Evolutionary conservation across 306 rosid species (phyloP).

Genomic region (Calophaca sinica): DNA sequence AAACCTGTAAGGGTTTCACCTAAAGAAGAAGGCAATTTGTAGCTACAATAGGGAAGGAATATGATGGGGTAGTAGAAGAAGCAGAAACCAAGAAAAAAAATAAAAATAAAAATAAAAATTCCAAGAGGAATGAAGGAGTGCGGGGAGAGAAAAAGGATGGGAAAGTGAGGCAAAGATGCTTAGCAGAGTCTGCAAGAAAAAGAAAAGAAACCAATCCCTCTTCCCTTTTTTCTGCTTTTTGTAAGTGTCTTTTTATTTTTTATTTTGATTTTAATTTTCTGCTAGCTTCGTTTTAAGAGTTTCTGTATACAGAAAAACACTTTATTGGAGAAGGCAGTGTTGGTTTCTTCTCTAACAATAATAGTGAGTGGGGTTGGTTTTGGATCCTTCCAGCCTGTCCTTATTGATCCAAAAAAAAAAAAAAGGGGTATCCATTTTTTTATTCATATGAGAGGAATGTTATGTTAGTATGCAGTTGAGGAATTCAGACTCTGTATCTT

Average conservation of each 20-base stretch:
- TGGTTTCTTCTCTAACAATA: conserved; percentile 59
- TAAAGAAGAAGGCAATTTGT: conserved; percentile 52
- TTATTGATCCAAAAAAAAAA: conserved; percentile 57
- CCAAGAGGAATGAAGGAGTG: conserved; percentile 48
- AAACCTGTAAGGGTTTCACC: conserved; percentile 41
- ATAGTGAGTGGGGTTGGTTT: conserved; percentile 73
- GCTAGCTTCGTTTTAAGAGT: conserved; percentile 37
- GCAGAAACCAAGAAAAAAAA: conserved; percentile 36
- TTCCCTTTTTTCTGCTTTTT: conserved; percentile 68
- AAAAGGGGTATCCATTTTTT: conserved; percentile 45
- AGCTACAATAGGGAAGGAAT: conserved; percentile 47
- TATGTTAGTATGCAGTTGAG: background rate
- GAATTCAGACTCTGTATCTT: conserved; percentile 39
- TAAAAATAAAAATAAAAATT: too few relatives aligned
- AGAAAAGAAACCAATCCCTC: conserved; percentile 47
- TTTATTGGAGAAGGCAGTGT: conserved; percentile 58
- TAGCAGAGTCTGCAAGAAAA: conserved; percentile 75
- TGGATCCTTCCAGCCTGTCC: conserved; percentile 92
- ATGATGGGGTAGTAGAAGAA: conserved; percentile 37
- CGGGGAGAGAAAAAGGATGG: conserved; percentile 42
- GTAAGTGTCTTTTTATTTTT: conserved; percentile 51
- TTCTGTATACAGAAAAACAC: conserved; percentile 48
- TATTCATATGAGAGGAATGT: conserved; percentile 39
- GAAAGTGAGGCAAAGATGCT: conserved; percentile 81
- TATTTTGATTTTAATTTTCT: background rate